Conservation (phyloP, 306 rosid genomes). For the Dryas drummondii region DNA sequence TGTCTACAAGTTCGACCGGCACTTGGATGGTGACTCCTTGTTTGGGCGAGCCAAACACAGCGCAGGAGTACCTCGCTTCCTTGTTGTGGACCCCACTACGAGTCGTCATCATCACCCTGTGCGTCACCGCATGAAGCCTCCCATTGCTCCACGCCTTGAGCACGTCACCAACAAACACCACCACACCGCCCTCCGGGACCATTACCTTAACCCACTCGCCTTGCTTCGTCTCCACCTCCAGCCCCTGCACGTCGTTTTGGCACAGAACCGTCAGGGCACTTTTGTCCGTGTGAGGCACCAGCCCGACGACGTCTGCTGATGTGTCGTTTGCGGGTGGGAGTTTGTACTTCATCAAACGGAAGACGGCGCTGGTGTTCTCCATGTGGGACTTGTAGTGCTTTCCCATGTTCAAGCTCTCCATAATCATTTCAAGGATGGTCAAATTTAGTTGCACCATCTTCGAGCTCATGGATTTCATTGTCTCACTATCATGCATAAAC, state of each 20-base stretch:
- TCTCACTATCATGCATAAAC: slow-evolving; percentile 30
- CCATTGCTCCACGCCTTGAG: slow-evolving; percentile 62
- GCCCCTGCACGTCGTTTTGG: slow-evolving; percentile 50
- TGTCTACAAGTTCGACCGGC: slow-evolving; percentile 42
- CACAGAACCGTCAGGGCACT: slow-evolving; percentile 35
- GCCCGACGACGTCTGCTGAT: slow-evolving; percentile 3
- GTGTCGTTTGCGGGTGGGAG: slow-evolving; percentile 25
- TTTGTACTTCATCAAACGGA: slow-evolving; percentile 42
- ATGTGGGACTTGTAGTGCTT: slow-evolving; percentile 25
- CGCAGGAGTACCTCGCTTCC: slow-evolving; percentile 42
- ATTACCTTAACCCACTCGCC: slow-evolving; percentile 41
- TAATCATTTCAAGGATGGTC: slow-evolving; percentile 36
- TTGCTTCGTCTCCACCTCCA: slow-evolving; percentile 41
- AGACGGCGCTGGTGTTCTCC: slow-evolving; percentile 20
- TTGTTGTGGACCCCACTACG: slow-evolving; percentile 5
- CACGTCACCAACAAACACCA: slow-evolving; percentile 45
- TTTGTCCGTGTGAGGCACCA: slow-evolving; percentile 52
- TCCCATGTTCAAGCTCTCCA: slow-evolving; percentile 39
- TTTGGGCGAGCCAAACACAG: slow-evolving; percentile 34
- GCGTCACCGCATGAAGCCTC: slow-evolving; percentile 44
- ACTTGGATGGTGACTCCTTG: slow-evolving; percentile 35
- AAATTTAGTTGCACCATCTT: slow-evolving; percentile 32
- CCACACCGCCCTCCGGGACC: slow-evolving; percentile 31
- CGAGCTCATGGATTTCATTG: slow-evolving; percentile 28
- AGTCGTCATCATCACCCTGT: slow-evolving; percentile 38